Conservation (phyloP, 2,329 filamentous ascomycete genomes). For the Pseudogymnoascus sp. region DNA sequence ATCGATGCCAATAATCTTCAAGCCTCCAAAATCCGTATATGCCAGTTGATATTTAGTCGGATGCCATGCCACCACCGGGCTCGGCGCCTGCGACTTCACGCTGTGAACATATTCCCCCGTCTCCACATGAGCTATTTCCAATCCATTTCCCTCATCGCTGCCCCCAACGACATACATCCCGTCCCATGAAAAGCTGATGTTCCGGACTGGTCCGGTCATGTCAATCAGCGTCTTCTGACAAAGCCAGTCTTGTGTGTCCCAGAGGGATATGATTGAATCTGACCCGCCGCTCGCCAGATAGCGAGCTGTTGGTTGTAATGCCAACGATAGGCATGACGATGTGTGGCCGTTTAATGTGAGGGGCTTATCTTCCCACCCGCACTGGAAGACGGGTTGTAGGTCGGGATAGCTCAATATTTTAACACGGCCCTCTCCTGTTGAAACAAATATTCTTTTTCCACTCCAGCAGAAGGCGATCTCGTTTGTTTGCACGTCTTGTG, state of each 20-base stretch:
- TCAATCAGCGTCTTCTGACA: conserved; percentile 64
- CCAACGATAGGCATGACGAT: conserved; percentile 60
- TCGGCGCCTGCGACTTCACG: conserved; percentile 59
- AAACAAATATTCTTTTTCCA: conserved; percentile 62
- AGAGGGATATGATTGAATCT: conserved; percentile 68
- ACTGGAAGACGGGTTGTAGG: conserved; percentile 48
- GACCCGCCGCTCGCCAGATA: conserved; percentile 69
- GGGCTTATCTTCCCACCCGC: conserved; percentile 35
- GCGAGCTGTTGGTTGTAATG: conserved; percentile 62
- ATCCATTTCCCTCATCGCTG: conserved; percentile 61
- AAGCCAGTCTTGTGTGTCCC: conserved; percentile 72
- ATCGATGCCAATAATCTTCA: conserved; percentile 58
- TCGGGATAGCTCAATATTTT: conserved; percentile 63
- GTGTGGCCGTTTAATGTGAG: conserved; percentile 66
- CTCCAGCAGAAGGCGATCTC: conserved; percentile 69
- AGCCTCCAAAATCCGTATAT: conserved; percentile 57
- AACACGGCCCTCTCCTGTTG: conserved; percentile 63
- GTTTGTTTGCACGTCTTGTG: conserved; percentile 60
- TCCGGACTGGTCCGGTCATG: conserved; percentile 63
- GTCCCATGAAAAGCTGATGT: conserved; percentile 68
- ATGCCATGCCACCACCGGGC: conserved; percentile 66
- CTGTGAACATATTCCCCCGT: conserved; percentile 66
- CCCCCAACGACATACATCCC: conserved; percentile 68
- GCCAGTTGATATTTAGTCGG: conserved; percentile 67
- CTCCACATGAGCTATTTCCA: conserved; percentile 66